Evolutionary conservation across 2,329 filamentous ascomycete genomes (phyloP).

Genomic region (Trichoderma aggressivum): DNA sequence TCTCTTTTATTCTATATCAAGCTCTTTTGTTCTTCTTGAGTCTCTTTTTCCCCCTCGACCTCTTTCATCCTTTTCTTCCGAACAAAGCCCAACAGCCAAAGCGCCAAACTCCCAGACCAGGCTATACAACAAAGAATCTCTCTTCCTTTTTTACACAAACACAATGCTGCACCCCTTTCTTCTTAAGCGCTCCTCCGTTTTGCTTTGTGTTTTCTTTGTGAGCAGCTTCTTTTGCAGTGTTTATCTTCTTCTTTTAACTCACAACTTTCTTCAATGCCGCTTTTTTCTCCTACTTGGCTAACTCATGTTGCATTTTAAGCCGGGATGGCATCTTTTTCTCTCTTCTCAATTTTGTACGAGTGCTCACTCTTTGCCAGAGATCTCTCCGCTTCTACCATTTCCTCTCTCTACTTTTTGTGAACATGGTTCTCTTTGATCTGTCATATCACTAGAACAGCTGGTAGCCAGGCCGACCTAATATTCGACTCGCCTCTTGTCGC

Average conservation of each 20-base stretch:
- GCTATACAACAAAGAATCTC: neutral
- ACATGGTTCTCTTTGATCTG: neutral
- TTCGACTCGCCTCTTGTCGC: neutral
- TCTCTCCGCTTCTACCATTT: neutral
- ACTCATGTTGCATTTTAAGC: neutral
- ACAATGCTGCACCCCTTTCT: neutral
- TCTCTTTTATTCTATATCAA: neutral
- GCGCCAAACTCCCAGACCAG: neutral
- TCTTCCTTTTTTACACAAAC: neutral
- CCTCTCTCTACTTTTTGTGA: neutral
- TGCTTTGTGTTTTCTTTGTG: neutral
- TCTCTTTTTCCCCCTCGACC: neutral
- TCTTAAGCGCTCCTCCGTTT: neutral
- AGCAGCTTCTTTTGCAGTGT: neutral
- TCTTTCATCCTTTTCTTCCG: neutral
- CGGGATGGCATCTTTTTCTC: neutral
- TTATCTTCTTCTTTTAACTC: neutral
- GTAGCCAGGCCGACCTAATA: neutral
- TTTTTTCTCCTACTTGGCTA: neutral
- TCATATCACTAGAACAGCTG: neutral
- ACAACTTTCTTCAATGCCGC: neutral
- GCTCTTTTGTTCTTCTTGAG: neutral
- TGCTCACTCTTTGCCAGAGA: neutral
- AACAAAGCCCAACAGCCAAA: neutral
- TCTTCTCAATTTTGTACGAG: neutral